phyloP scores from a whole-genome alignment of 441 rosid species.

The Adansonia madagascariensis region DNA sequence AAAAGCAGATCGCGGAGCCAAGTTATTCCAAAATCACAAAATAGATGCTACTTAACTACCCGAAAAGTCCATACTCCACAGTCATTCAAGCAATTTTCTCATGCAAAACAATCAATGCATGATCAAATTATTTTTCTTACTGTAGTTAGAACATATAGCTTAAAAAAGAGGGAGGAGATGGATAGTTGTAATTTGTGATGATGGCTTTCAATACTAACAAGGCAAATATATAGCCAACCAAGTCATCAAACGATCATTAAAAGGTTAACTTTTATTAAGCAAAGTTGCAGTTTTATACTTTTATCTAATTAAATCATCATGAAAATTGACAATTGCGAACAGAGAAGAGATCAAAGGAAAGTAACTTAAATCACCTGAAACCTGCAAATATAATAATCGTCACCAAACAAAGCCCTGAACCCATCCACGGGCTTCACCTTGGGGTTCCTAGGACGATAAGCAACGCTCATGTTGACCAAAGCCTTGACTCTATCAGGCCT shows the following conservation, averaged over 20 bases:
- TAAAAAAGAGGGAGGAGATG: not conserved
- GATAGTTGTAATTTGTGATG: not conserved
- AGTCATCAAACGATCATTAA: not conserved
- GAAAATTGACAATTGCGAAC: not conserved
- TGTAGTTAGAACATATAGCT: not conserved
- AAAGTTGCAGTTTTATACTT: not conserved
- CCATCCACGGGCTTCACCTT: slow-evolving; percentile 32
- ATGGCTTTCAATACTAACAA: not conserved
- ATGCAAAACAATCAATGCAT: not conserved
- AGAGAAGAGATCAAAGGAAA: not conserved
- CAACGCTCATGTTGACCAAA: slow-evolving; percentile 58
- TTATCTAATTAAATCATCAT: not conserved
- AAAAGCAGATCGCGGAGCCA: not conserved
- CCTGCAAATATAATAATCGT: slow-evolving; percentile 43
- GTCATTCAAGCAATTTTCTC: not conserved
- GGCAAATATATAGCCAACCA: no score
- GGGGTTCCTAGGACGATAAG: slow-evolving; percentile 41
- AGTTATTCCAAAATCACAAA: not conserved
- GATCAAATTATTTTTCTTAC: no score
- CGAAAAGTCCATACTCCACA: not conserved
- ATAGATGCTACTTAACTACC: not conserved
- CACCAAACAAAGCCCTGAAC: slow-evolving; percentile 39
- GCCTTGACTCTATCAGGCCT: slow-evolving; percentile 64
- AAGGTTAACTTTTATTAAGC: not conserved
- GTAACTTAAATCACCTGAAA: slow-evolving; percentile 33